phyloP scores from a whole-genome alignment of 2,329 filamentous ascomycete species.

The Pestalotiopsis sp. region DNA sequence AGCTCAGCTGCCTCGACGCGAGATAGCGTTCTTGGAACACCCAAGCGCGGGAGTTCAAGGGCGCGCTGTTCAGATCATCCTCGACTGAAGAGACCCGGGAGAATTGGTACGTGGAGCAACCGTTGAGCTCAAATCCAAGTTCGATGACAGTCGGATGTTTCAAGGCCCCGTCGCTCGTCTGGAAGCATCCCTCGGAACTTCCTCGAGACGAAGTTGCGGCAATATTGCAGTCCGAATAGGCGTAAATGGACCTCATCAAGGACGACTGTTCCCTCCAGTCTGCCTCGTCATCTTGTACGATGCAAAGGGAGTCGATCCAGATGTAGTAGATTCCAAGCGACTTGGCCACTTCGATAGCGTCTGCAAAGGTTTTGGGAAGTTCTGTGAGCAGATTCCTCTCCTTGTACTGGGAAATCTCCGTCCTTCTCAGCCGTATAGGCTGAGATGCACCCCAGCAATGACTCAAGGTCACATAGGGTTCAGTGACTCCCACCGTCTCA shows the following conservation, averaged over 20 bases:
- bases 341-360: constrained; percentile 5
- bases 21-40: background rate
- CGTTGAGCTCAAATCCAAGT: background rate
- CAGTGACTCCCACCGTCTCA: background rate
- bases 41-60: background rate
- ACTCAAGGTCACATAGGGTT: background rate
- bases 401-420: background rate
- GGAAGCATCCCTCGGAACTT: background rate
- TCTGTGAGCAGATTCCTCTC: background rate
- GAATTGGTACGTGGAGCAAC: background rate
- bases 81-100: background rate
- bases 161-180: background rate
- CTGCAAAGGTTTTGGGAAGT: background rate
- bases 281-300: constrained; percentile 8
- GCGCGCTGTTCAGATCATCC: background rate
- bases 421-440: background rate
- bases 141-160: background rate
- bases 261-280: constrained; percentile 11
- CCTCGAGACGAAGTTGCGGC: background rate
- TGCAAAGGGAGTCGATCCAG: constrained; percentile 17
- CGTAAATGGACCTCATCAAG: constrained; percentile 9
- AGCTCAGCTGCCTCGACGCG: background rate
- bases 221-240: constrained; percentile 2
- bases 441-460: background rate
- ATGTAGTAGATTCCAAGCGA: constrained; percentile 10